A percentile compares a stretch with the other conserved stretches of the same genome.
Evolutionary conservation across 768 basidiomycete genomes (phyloP).

Genomic region (Suillus discolor): DNA sequence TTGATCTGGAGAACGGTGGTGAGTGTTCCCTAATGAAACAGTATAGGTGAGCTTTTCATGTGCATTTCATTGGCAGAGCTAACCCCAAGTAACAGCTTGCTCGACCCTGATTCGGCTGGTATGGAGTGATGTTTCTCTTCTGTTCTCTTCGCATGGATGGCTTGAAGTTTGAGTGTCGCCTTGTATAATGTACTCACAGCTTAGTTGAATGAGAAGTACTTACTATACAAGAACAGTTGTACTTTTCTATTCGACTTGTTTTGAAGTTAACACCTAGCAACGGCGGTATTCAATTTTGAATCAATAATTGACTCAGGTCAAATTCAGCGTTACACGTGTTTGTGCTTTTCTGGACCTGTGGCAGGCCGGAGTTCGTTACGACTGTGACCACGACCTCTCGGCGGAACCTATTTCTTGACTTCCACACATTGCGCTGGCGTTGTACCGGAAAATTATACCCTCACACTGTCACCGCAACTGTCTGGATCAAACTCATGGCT

Average conservation of each 20-base stretch:
- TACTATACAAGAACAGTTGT: conserved; percentile 1
- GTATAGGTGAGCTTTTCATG: conserved; percentile 57
- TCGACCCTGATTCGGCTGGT: conserved; percentile 7
- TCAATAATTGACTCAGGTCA: not conserved
- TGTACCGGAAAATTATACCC: not conserved
- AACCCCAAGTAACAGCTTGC: conserved; percentile 5
- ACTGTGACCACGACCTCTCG: not conserved
- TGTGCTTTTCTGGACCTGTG: not conserved
- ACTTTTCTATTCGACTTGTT: not conserved
- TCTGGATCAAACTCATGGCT: conserved; percentile 4
- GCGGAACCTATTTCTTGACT: not conserved
- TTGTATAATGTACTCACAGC: conserved; percentile 8
- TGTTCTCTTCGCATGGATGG: not conserved
- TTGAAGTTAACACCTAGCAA: not conserved
- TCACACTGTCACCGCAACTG: not conserved
- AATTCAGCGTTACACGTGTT: not conserved
- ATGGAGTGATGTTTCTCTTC: not conserved
- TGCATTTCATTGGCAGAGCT: not conserved
- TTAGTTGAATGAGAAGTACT: conserved; percentile 2
- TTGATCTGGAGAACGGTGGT: conserved; percentile 94
- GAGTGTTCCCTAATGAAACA: conserved; percentile 96
- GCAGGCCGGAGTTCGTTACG: not conserved
- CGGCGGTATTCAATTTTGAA: not conserved
- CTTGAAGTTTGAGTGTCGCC: not conserved
- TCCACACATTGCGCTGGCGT: not conserved